These are phyloP conservation scores for Xylaria sp. DNA, from an alignment of 2,329 filamentous ascomycete genomes.

Conservation along the genomic window DNA sequence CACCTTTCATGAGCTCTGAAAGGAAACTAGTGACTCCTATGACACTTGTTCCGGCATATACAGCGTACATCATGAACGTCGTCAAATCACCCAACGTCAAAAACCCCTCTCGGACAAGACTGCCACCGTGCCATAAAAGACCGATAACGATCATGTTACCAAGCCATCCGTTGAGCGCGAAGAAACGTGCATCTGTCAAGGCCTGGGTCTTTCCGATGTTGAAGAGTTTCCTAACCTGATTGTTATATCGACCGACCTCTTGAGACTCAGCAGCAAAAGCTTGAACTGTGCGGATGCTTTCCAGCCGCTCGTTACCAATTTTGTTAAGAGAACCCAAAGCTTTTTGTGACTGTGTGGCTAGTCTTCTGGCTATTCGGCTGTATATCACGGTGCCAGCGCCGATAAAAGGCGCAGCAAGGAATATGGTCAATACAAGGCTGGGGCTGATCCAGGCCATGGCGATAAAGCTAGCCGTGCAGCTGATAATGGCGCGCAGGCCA, in stretches of 20 bases:
- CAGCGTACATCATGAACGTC: conserved; percentile 98
- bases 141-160: conserved; percentile 97
- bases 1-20: conserved; percentile 98
- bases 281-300: conserved; percentile 96
- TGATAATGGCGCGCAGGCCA: conserved; percentile 90
- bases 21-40: conserved; percentile 97
- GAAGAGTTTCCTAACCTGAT: conserved; percentile 92
- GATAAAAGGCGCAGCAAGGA: conserved; percentile 89
- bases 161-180: conserved; percentile 85
- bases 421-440: conserved; percentile 86
- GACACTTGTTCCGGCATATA: conserved; percentile 84
- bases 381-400: conserved; percentile 93
- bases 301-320: conserved; percentile 96
- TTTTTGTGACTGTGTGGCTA: conserved; percentile 93
- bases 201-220: conserved; percentile 87
- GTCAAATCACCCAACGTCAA: conserved; percentile 94
- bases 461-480: conserved; percentile 86
- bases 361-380: conserved; percentile 85
- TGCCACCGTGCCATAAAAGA: conserved; percentile 88
- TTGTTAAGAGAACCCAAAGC: conserved; percentile 93
- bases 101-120: conserved; percentile 85
- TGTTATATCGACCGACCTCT: conserved; percentile 91
- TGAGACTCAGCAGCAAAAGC: conserved; percentile 94
- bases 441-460: conserved; percentile 97
- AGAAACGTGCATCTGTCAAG: conserved; percentile 90